Base-by-base conservation (phyloP, 1,284 basidiomycete genomes). In the Ceratobasidium sp. region DNA sequence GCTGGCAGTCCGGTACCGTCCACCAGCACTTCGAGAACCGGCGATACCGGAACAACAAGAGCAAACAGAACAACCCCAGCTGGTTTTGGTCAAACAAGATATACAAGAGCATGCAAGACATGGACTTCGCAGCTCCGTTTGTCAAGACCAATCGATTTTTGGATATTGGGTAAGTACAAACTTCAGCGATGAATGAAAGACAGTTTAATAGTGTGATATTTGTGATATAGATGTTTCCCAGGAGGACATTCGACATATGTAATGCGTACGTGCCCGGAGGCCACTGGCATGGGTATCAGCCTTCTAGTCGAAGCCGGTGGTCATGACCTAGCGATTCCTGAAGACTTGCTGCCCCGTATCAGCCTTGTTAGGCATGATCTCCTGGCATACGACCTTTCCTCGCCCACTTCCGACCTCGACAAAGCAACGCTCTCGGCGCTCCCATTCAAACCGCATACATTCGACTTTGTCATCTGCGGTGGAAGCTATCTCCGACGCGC, bases 231-330 rank as follows among this genome's bases (percentile, higher is more conserved):
- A 13, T 78, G 77, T 28, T 42, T 50, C 3, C 77, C 77, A 4
- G 77, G 77, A 26, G 77, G 77, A 12, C 75, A 23, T 42, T 38
- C 77, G 0, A 64, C 48, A 5, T 78, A 75, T 17, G 46, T 78
- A 6, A 33, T 78, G 9, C 61, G 54, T 38, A 78, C 5, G 48
- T 59, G 50, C n/a, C 50, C 33, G 6, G n/a, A 38, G 28, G 69
- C 77, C 9, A 57, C 52, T 33, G 77, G 77, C 5, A 68, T 73
- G n/a, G 77, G 77, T 0, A 68, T 78, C 17, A 46, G 61, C n/a
- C 38, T 78, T 20, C 77, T 50, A 6, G 50, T 65, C 1, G 40
- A 78, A 17, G 56, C 46, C 17, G 77, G 77, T 6, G 77, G 77
- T 9, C 46, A 57, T 4, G 26, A 40, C 12, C 61, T 78, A 23